Conservation (phyloP, 495 filamentous ascomycete genomes). For the Trichoderma virens region DNA sequence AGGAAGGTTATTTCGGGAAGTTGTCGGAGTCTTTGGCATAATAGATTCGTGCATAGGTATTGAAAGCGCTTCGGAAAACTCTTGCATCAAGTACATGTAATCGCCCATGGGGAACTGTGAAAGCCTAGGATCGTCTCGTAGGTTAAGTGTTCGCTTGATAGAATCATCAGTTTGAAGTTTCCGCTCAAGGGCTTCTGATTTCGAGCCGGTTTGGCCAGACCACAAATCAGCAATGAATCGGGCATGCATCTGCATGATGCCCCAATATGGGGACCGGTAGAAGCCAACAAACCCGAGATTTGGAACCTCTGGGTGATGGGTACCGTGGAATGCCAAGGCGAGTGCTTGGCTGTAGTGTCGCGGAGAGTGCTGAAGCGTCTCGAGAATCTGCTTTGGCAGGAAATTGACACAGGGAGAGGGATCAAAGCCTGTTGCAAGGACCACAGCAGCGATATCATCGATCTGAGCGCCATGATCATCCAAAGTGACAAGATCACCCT, state of each 20-base stretch:
- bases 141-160: constrained; percentile 33
- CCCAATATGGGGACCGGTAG: constrained; percentile 82
- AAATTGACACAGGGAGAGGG: constrained; percentile 52
- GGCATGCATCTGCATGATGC: constrained; percentile 80
- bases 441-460: constrained; percentile 53
- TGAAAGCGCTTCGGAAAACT: constrained; percentile 49
- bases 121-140: constrained; percentile 32
- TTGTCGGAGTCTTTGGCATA: constrained; percentile 18
- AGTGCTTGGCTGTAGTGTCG: constrained; percentile 55
- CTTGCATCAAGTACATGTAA: constrained; percentile 71
- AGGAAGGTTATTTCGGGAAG: constrained; percentile 27
- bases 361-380: constrained; percentile 47
- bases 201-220: constrained; percentile 19
- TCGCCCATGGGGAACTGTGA: constrained; percentile 79
- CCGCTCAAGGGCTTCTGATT: not conserved
- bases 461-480: constrained; percentile 30
- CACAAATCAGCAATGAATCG: constrained; percentile 49
- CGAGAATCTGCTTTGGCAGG: constrained; percentile 47
- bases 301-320: constrained; percentile 50
- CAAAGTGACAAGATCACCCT: constrained; percentile 28
- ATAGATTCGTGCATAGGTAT: constrained; percentile 26
- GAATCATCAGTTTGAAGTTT: constrained; percentile 26
- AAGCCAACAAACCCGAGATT: constrained; percentile 76
- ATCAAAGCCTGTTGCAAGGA: constrained; percentile 73
- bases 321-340: constrained; percentile 59